Evolutionary conservation across 2,329 filamentous ascomycete species (phyloP).

Genomic region (Fusarium nisikadoi): DNA sequence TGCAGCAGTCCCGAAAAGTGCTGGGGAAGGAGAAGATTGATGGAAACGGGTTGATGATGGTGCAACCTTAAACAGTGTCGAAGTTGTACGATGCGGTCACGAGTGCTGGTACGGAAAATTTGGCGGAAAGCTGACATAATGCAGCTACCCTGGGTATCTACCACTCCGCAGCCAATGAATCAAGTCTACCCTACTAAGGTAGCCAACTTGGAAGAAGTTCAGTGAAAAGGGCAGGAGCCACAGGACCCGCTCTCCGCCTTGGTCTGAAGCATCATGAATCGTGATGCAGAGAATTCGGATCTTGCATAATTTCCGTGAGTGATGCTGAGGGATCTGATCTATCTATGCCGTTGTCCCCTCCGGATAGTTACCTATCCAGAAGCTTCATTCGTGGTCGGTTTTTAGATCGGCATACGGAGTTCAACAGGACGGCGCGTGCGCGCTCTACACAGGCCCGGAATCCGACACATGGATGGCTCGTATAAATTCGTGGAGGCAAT

Average conservation of each 20-base stretch:
- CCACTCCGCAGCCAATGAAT: constrained; percentile 4
- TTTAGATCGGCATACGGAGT: constrained; percentile 7
- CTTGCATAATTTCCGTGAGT: background rate
- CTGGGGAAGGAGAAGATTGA: constrained; percentile 31
- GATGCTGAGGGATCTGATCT: background rate
- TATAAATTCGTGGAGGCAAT: background rate
- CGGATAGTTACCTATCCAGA: background rate
- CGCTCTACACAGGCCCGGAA: constrained; percentile 7
- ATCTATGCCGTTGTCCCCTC: background rate
- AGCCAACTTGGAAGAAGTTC: background rate
- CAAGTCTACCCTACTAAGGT: background rate
- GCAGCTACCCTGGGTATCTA: background rate
- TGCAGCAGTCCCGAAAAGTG: constrained; percentile 42
- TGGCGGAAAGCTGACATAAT: constrained; percentile 43
- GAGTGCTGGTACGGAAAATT: constrained; percentile 42
- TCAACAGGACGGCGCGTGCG: constrained; percentile 1
- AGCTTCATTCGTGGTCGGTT: background rate
- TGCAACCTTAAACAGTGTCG: constrained; percentile 29
- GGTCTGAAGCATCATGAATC: background rate
- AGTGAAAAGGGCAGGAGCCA: background rate
- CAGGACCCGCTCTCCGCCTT: constrained; percentile 1
- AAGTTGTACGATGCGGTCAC: constrained; percentile 38
- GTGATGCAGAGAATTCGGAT: background rate
- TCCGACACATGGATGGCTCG: background rate
- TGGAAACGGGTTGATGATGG: constrained; percentile 32